These are phyloP conservation scores for Trichoderma atroviride DNA, from an alignment of 2,329 filamentous ascomycete species.

Conservation along the genomic window DNA sequence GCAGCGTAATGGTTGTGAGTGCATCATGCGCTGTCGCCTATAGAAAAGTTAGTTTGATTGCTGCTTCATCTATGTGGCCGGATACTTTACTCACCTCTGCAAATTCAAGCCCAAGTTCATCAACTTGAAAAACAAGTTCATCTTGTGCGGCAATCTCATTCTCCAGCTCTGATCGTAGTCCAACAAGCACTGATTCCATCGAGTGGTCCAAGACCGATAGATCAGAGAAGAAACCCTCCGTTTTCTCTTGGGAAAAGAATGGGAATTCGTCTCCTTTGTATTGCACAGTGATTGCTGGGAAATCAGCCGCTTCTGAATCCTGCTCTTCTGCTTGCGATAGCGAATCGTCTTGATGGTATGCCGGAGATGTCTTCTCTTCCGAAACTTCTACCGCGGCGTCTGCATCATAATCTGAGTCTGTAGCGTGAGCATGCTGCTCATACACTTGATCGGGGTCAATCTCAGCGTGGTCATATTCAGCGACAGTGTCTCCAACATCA, in stretches of 20 bases:
- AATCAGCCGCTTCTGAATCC: conserved; percentile 31
- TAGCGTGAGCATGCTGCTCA: conserved; percentile 38
- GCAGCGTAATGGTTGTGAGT: conserved; percentile 43
- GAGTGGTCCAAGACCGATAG: conserved; percentile 46
- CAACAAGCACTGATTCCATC: conserved; percentile 49
- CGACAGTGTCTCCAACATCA: not conserved
- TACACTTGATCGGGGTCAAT: not conserved
- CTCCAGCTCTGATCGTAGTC: conserved; percentile 50
- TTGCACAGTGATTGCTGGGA: conserved; percentile 45
- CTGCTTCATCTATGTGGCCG: not conserved
- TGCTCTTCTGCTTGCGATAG: conserved; percentile 11
- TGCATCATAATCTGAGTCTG: conserved; percentile 41
- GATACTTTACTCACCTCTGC: conserved; percentile 47
- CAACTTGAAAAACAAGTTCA: conserved; percentile 55
- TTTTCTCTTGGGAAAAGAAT: conserved; percentile 39
- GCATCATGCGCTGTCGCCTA: conserved; percentile 43
- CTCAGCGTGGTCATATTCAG: not conserved
- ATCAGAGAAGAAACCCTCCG: conserved; percentile 51
- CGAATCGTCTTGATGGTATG: conserved; percentile 23
- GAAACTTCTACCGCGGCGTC: conserved; percentile 28
- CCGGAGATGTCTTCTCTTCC: conserved; percentile 26
- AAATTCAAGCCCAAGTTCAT: conserved; percentile 57
- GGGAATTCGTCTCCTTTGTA: conserved; percentile 50
- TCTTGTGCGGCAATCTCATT: conserved; percentile 50
- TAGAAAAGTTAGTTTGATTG: conserved; percentile 32